Base-by-base conservation (phyloP, 805 yeast species). In the Starmerella asiatica region DNA sequence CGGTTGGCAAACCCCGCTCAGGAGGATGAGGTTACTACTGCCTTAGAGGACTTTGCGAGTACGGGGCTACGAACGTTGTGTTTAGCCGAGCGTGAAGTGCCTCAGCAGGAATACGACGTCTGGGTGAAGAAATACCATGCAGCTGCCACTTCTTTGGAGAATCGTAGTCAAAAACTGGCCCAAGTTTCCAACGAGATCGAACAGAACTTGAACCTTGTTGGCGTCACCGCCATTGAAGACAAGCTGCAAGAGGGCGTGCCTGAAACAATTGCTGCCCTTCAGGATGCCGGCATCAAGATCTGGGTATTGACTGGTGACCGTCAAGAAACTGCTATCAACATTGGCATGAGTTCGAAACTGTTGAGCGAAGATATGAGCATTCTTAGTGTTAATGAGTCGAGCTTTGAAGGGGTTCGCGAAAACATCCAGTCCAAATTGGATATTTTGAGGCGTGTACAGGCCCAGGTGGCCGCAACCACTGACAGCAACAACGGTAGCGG, bases 261-360 rank as follows among this genome's bases (percentile, higher is more conserved):
- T 18, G 94, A 86, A 39, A 73, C 97, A 0, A 86, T 91, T 47
- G 96, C 84, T 43, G 85, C 84, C 54, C 68, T 91, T 36, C 72
- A 94, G 51, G 69, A 93, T 47, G 97, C 99, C 0, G 94, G 94
- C 2, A 84, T 91, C 42, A 83, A 79, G 53, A 62, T 91, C 67
- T 91, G 99, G 99, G 91, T 91, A 96, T 66, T 91, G 37, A 91
- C 99, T 2, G 99, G 99, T 52, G 99, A 91, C 57, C 73, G 95
- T 59, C 99, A 93, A 58, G 99, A 91, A 59, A 91, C 99, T 12
- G 99, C 99, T 0, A 81, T 91, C 49, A 91, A 91, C 58, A 91
- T 91, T 55, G 99, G 98, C 45, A 85, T 91, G 96, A 83, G 95
- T 53, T 93, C 98, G 66, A 84, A 82, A 56, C 67, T 91, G 34